Base-by-base conservation (phyloP, 1,284 basidiomycete genomes). In the Apiotrichum porosum region DNA sequence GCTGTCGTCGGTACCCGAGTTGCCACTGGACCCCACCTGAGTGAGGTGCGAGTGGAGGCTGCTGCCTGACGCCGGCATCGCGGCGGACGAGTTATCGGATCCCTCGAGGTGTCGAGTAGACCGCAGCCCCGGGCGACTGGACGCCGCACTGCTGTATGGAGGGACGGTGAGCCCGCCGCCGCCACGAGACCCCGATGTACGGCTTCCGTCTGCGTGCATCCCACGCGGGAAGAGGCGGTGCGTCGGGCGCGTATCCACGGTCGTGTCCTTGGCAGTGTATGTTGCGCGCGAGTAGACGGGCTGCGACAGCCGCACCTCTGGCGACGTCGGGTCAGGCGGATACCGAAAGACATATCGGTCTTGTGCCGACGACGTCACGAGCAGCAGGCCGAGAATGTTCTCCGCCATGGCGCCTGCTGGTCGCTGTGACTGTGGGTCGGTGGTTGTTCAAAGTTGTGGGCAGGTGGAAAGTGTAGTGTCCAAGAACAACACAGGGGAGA, bases 321-420 rank as follows among this genome's bases (percentile, higher is more conserved):
- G 68, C 23, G 68, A 68, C 12, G 63, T 62, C 24, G 68, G 65
- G 49, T 69, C 68, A 5, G 71, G 67, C 21, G 69, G 68, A 39
- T 67, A 69, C 28, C 66, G 64, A 49, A 69, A 69, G 46, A 69
- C 63, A 52, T 61, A 61, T 18, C 63, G 58, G 13, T 66, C 69
- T 23, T 59, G 53, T 19, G 60, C 62, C 9, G 65, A 63, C 31
- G 63, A 62, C 24, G 69, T 64, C 42, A 72, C 65, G 44, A 72
- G 58, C 22, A 71, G 58, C 30, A 72, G 48, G 28, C 69, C 72
- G 40, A 74, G 68, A 52, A 71, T 64, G 52, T 70, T 66, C 42
- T 69, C 68, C 21, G 63, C 65, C 69, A 71, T 71, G 37, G 23
- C 10, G 26, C n/a, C 9, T 33, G 21, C 2, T 17, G 2, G 32